Evolutionary conservation across 164 flowering plant genomes (phyloP), one percentile per base, ranked within the genome.

Genomic region (Liquidambar formosana): DNA sequence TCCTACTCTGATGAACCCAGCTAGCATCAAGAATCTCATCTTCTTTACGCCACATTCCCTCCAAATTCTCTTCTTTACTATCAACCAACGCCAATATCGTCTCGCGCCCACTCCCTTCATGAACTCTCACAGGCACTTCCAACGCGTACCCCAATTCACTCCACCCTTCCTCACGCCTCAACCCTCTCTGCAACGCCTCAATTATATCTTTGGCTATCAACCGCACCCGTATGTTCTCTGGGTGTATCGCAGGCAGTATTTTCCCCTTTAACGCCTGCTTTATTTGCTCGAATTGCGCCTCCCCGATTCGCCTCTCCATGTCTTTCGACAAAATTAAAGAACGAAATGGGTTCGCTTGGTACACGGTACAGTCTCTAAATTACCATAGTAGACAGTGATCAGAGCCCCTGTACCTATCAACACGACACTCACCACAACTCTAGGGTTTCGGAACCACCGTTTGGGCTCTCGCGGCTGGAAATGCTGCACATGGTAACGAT

Each of bases 1-100:
- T 82, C 82, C 93, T 77, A 76, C 91, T 85, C 63, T 84, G 54
- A 64, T 90, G 78, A 61, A 93, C 87, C 98, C 99, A 95, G 49
- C 71, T 71, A 75, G 93, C 97, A 79, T 93, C 91, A 68, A 94
- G 88, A 80, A 88, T 57, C 66, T 95, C 97, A 66, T 91, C 97
- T 25, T 87, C 92, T 10, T 72, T 67, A 10, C 10, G 44, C 99
- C 97, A 91, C 15, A 60, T 62, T 12, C 41, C 83, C 52, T 79
- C 88, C 61, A 64, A 18, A 14, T 80, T 76, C 63, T 54, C 84
- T 19, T 75, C 83, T 4, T 47, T 72, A 10, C 41, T 43, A 46
- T 71, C 79, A 12, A 28, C 76, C 74, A 86, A 65, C 1, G 88
- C 88, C 66, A 58, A 49, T 41, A 81, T 14, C 14, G 78, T 72